Evolutionary conservation across 495 filamentous ascomycete species (phyloP).

Genomic region (Penicillium goetzii): DNA sequence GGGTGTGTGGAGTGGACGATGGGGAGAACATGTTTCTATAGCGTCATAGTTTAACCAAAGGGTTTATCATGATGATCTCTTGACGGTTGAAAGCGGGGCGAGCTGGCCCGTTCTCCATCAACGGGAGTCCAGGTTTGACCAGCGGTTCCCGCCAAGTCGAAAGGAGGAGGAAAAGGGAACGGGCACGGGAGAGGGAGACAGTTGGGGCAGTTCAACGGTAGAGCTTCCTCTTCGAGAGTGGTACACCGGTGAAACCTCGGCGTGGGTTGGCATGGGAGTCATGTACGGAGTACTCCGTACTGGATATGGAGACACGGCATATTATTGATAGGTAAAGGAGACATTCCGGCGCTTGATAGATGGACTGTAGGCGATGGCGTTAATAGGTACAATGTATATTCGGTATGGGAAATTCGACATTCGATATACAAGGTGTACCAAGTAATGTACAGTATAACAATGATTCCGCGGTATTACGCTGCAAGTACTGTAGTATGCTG

Average conservation of each 20-base stretch:
- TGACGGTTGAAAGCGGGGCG: slow-evolving; percentile 14
- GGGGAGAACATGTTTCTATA: background rate
- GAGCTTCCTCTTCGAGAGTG: background rate
- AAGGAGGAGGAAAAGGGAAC: background rate
- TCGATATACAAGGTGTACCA: background rate
- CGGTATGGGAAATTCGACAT: background rate
- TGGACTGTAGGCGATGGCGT: background rate
- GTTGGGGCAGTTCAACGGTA: background rate
- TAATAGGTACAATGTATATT: too few relatives aligned
- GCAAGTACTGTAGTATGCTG: background rate
- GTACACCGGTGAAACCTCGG: background rate
- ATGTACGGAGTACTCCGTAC: background rate
- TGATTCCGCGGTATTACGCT: background rate
- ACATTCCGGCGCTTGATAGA: background rate
- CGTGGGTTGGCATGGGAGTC: background rate
- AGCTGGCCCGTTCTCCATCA: slow-evolving; percentile 23
- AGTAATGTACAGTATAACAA: background rate
- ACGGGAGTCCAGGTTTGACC: slow-evolving; percentile 18
- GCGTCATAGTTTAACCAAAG: background rate
- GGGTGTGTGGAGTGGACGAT: background rate
- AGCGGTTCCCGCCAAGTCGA: background rate
- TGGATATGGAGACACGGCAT: background rate
- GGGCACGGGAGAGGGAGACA: background rate
- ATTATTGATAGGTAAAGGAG: background rate
- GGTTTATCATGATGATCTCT: background rate